These are phyloP conservation scores for Scalesia atractyloides DNA, from an alignment of 129 eudicot genomes.

Conservation along the genomic window DNA sequence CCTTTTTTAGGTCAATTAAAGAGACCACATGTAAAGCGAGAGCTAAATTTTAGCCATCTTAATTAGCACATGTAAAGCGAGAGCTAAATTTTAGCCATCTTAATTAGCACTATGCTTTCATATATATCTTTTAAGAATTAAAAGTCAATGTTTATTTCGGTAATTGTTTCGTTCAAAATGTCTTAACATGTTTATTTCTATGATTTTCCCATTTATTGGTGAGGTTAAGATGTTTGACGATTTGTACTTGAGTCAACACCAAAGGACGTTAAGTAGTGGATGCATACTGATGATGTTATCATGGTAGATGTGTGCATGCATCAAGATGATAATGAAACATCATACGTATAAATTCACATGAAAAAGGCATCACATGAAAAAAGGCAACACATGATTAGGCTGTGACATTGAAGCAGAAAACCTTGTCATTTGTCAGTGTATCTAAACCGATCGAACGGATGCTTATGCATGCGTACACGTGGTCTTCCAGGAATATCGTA, in stretches of 20 bases:
- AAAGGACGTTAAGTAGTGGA: background rate
- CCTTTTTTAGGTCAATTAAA: too few relatives aligned
- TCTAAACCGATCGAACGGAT: constrained; percentile 6
- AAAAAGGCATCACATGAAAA: background rate
- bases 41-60: too few relatives aligned
- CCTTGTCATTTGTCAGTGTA: background rate
- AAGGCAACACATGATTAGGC: background rate
- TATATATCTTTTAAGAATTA: too few relatives aligned
- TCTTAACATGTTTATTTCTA: too few relatives aligned
- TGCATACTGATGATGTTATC: background rate
- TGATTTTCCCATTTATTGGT: too few relatives aligned
- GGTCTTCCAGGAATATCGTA: background rate
- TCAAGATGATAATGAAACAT: constrained; percentile 2
- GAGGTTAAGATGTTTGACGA: constrained; percentile 1
- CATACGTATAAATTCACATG: constrained; percentile 18
- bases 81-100: too few relatives aligned
- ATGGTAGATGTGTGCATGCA: background rate
- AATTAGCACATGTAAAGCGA: too few relatives aligned
- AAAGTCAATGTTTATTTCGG: too few relatives aligned
- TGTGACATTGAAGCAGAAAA: constrained; percentile 10
- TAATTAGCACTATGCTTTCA: too few relatives aligned
- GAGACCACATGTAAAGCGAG: too few relatives aligned
- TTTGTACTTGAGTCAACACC: constrained; percentile 15
- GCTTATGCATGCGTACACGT: constrained; percentile 8
- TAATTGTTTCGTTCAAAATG: too few relatives aligned